Evolutionary conservation across 2,329 filamentous ascomycete genomes (phyloP).

Genomic region (Emergomyces africanus): DNA sequence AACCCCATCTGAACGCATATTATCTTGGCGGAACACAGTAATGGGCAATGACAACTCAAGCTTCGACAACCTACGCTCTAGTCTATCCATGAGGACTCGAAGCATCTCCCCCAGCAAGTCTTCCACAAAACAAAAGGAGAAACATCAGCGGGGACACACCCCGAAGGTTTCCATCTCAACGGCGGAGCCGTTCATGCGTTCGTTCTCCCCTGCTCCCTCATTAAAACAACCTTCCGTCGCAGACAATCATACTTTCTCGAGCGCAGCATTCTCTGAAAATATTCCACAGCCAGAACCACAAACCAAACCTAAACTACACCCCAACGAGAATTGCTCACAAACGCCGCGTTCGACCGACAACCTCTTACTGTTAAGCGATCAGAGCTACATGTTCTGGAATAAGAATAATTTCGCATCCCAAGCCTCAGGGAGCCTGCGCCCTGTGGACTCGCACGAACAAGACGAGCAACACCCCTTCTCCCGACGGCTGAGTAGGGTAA

Average conservation of each 20-base stretch:
- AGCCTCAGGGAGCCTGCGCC: slow-evolving; percentile 17
- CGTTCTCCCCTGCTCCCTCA: slow-evolving; percentile 11
- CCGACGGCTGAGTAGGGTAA: slow-evolving; percentile 35
- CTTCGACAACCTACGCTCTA: slow-evolving; percentile 29
- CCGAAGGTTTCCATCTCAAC: slow-evolving; percentile 5
- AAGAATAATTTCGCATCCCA: slow-evolving; percentile 29
- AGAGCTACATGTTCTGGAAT: slow-evolving; percentile 44
- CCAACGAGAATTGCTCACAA: background rate
- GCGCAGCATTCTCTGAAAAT: slow-evolving; percentile 6
- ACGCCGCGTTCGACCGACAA: slow-evolving; percentile 22
- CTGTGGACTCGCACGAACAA: background rate
- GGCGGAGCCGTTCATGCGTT: slow-evolving; percentile 17
- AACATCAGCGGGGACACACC: background rate
- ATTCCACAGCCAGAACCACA: background rate
- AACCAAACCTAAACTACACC: background rate
- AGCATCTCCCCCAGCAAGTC: slow-evolving; percentile 39
- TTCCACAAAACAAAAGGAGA: slow-evolving; percentile 8
- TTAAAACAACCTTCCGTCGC: background rate
- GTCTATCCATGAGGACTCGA: slow-evolving; percentile 21
- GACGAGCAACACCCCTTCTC: slow-evolving; percentile 4
- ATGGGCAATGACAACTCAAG: slow-evolving; percentile 39
- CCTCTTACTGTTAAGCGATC: slow-evolving; percentile 37
- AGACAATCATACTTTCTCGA: slow-evolving; percentile 1
- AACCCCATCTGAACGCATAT: slow-evolving; percentile 60
- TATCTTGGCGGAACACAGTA: slow-evolving; percentile 72